Percentiles rank a stretch among this genome's conserved stretches.
These are phyloP conservation scores for maize (Zea mays) DNA, from an alignment of 176 grass and related monocot species.

Conservation along the genomic window Zm-B73-REFERENCE-NAM-5.0 NC_050101.1:177926501-177927000, in stretches of 20 bases:
- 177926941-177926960: neutral
- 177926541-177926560: too few relatives aligned
- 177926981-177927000: neutral
- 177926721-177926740: slow-evolving; percentile 9
- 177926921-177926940: neutral
- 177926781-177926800: neutral
- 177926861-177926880: neutral
- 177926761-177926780: neutral
- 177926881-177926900: neutral
- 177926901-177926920: neutral
- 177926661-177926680: neutral
- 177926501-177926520: neutral
- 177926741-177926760: neutral
- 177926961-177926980: neutral
- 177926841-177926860: neutral
- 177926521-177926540: neutral
- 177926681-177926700: neutral
- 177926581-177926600: neutral
- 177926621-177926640: too few relatives aligned
- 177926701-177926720: slow-evolving; percentile 8
- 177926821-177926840: neutral
- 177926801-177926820: neutral
- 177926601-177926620: neutral
- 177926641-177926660: too few relatives aligned
- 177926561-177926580: too few relatives aligned